These are phyloP conservation scores for Alnus glutinosa DNA, from an alignment of 306 rosid genomes.

Conservation along the genomic window DNA sequence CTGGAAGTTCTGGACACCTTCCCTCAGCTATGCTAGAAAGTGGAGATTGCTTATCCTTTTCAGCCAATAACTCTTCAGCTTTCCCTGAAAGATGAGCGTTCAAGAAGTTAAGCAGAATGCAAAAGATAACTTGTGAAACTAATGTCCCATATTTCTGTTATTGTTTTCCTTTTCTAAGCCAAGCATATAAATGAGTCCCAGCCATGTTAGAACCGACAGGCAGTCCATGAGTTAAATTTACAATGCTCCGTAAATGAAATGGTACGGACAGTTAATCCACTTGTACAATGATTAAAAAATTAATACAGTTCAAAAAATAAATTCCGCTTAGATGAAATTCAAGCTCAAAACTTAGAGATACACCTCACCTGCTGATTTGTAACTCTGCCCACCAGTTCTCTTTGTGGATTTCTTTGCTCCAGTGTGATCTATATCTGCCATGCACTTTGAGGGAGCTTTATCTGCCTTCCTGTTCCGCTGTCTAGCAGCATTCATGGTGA, in stretches of 20 bases:
- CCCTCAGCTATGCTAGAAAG: slow-evolving; percentile 33
- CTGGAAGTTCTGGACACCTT: slow-evolving; percentile 13
- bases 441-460: slow-evolving; percentile 42
- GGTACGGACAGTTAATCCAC: slow-evolving; percentile 4
- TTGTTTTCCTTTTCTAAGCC: neutral
- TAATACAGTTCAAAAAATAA: neutral
- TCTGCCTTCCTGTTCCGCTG: slow-evolving; percentile 28
- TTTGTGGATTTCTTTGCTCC: slow-evolving; percentile 41
- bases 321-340: slow-evolving; percentile 1
- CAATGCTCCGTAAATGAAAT: slow-evolving; percentile 7
- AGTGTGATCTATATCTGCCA: slow-evolving; percentile 20
- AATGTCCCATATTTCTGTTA: slow-evolving; percentile 5
- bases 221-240: slow-evolving; percentile 4
- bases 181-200: slow-evolving; percentile 9
- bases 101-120: slow-evolving; percentile 12
- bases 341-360: slow-evolving; percentile 1
- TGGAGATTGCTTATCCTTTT: slow-evolving; percentile 29
- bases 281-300: neutral
- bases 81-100: slow-evolving; percentile 29
- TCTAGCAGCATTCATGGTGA: slow-evolving; percentile 43
- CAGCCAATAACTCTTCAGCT: slow-evolving; percentile 31
- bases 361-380: slow-evolving; percentile 41
- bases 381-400: slow-evolving; percentile 32
- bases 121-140: slow-evolving; percentile 14
- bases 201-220: slow-evolving; percentile 12